These are phyloP conservation scores for Boechera divaricarpa DNA, from an alignment of 345 rosid genomes.

Conservation along the genomic window DNA sequence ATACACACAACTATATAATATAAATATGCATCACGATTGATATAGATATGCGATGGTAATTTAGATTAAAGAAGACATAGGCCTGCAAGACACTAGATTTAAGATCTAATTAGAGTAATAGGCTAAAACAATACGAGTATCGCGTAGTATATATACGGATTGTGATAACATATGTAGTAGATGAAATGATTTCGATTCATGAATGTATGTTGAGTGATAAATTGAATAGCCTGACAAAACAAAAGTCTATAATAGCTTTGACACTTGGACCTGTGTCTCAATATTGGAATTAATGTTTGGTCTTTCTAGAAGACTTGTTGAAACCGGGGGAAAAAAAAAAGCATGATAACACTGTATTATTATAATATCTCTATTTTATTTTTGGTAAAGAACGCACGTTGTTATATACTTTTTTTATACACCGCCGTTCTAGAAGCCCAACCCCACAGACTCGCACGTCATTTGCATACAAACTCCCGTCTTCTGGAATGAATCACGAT, in stretches of 20 bases:
- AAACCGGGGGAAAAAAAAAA: not conserved
- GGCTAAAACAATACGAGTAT: not conserved
- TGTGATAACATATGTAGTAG: not conserved
- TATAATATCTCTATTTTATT: not conserved
- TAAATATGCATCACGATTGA: too few relatives aligned
- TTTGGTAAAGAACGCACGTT: slow-evolving; percentile 37
- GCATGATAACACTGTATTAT: too few relatives aligned
- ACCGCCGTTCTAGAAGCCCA: slow-evolving; percentile 41
- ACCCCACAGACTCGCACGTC: slow-evolving; percentile 38
- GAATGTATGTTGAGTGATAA: not conserved
- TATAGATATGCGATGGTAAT: not conserved
- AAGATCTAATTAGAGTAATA: not conserved
- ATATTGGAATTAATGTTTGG: slow-evolving; percentile 7
- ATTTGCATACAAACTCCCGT: slow-evolving; percentile 29
- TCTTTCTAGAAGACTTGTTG: slow-evolving; percentile 40
- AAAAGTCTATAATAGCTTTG: slow-evolving; percentile 13
- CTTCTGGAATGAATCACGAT: slow-evolving; percentile 21
- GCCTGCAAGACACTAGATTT: too few relatives aligned
- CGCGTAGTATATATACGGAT: not conserved
- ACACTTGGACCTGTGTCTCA: slow-evolving; percentile 26
- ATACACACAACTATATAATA: too few relatives aligned
- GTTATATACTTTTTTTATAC: not conserved
- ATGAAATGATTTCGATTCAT: not conserved
- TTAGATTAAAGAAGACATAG: not conserved
- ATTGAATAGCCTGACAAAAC: not conserved